Percentiles rank a stretch among this genome's conserved stretches.
phyloP scores from a whole-genome alignment of 2,329 filamentous ascomycete genomes.

The Pyrenophora graminea region DNA sequence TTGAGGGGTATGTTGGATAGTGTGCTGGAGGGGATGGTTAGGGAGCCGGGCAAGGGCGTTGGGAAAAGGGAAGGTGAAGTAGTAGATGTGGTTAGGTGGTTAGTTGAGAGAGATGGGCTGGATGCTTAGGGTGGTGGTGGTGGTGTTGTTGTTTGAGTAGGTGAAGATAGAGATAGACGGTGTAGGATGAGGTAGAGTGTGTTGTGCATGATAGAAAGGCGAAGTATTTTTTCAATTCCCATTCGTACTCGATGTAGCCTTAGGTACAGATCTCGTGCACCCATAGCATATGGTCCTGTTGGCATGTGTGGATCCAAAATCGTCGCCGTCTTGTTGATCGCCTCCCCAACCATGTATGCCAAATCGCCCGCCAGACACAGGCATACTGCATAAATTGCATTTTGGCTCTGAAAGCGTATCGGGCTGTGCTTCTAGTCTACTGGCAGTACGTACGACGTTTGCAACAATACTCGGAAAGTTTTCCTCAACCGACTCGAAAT shows the following conservation, averaged over 20 bases:
- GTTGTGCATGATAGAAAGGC: too few relatives aligned
- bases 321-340: slow-evolving; percentile 54
- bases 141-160: not conserved
- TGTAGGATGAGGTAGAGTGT: not conserved
- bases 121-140: slow-evolving; percentile 56
- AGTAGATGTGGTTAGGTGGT: slow-evolving; percentile 73
- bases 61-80: slow-evolving; percentile 60
- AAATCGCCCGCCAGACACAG: slow-evolving; percentile 66
- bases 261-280: slow-evolving; percentile 64
- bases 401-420: slow-evolving; percentile 23
- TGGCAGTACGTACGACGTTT: slow-evolving; percentile 92
- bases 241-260: not conserved
- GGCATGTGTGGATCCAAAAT: slow-evolving; percentile 26
- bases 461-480: slow-evolving; percentile 90
- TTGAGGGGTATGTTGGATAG: slow-evolving; percentile 85
- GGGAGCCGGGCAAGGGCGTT: slow-evolving; percentile 68
- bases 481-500: slow-evolving; percentile 83
- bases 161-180: not conserved
- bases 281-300: slow-evolving; percentile 67
- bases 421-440: slow-evolving; percentile 67
- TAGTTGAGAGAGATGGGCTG: slow-evolving; percentile 89
- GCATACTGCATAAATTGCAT: slow-evolving; percentile 73
- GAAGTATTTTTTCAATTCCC: not conserved
- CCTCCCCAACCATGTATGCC: slow-evolving; percentile 64
- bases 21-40: slow-evolving; percentile 78